phyloP scores from a whole-genome alignment of 257 asterid genomes.

The Marsdenia floribunda region DNA sequence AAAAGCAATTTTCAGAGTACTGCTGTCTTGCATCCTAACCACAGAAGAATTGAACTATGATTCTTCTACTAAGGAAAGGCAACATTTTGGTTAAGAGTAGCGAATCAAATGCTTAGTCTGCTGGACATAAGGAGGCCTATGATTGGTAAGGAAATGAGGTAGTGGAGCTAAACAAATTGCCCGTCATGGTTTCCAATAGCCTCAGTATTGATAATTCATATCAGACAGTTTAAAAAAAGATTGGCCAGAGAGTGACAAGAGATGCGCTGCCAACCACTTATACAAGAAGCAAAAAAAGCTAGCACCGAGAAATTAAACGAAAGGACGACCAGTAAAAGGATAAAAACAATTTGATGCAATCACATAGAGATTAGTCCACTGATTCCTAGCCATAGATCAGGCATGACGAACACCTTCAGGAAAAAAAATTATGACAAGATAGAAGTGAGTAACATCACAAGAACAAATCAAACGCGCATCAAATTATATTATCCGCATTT shows the following conservation, averaged over 20 bases:
- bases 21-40: not conserved
- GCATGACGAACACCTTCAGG: not conserved
- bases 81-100: not conserved
- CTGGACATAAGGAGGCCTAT: not conserved
- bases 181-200: not conserved
- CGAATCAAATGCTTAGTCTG: not conserved
- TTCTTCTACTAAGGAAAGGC: not conserved
- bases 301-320: not conserved
- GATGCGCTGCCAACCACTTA: not conserved
- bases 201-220: constrained; percentile 1
- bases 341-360: not conserved
- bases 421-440: not conserved
- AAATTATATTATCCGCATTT: not conserved
- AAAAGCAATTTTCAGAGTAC: not conserved
- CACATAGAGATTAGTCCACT: not conserved
- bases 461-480: not conserved
- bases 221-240: not conserved
- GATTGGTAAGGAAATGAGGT: not conserved
- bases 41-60: not conserved
- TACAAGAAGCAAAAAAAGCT: not conserved
- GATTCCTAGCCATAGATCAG: not conserved
- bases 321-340: not conserved
- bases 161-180: not conserved
- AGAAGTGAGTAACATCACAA: not conserved
- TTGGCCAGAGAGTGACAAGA: not conserved